phyloP scores from a whole-genome alignment of 106 monocot genomes.

The Acanthochlamys bracteata region DNA sequence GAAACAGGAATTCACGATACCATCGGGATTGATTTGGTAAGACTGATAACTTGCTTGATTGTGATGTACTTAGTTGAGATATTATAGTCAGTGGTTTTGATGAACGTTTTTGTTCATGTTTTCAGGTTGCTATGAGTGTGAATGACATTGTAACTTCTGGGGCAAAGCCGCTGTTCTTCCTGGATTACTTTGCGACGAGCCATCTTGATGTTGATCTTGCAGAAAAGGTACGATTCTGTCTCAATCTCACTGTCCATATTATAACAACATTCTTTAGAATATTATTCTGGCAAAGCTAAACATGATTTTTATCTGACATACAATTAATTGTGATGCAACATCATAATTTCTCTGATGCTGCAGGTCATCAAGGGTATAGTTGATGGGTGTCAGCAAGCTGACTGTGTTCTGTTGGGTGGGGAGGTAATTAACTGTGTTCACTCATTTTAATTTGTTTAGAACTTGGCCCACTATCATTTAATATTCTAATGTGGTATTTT shows the following conservation, averaged over 20 bases:
- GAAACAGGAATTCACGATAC: conserved; percentile 94
- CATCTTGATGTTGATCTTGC: conserved; percentile 94
- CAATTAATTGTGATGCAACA: no score
- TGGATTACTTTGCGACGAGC: conserved; percentile 92
- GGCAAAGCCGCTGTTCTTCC: conserved; percentile 89
- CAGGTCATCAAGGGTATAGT: conserved; percentile 95
- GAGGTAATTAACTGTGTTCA: conserved; percentile 43
- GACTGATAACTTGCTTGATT: neutral
- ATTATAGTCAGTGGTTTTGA: neutral
- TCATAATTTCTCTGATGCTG: neutral
- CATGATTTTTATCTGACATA: no score
- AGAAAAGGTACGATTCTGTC: conserved; percentile 86
- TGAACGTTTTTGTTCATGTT: conserved; percentile 2
- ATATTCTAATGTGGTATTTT: no score
- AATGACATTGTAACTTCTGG: conserved; percentile 98
- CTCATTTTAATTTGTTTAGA: no score
- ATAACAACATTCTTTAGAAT: no score
- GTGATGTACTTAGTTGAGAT: neutral
- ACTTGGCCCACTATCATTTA: no score
- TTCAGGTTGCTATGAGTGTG: conserved; percentile 95
- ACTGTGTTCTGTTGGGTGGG: conserved; percentile 84
- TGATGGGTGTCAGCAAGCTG: conserved; percentile 87
- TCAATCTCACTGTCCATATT: no score
- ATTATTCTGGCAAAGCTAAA: no score
- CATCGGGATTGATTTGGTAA: conserved; percentile 95